Base-by-base conservation (phyloP, 345 rosid species). In the Dimocarpus longan region DNA sequence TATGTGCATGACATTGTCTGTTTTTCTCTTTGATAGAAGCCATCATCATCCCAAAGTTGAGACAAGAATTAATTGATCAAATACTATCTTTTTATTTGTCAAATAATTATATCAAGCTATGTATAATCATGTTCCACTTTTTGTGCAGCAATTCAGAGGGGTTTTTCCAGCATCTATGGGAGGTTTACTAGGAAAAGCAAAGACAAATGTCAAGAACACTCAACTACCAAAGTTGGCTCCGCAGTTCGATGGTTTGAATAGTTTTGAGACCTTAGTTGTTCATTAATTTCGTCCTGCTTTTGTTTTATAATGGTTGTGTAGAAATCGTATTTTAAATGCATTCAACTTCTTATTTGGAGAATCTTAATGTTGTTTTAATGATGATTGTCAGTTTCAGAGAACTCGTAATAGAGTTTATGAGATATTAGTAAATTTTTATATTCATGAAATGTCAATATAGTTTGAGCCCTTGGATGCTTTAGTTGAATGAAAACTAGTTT, bases 171-270 rank as follows among this genome's bases (percentile, higher is more conserved):
- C 54, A 26, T 65, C 68, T 13, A 19, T 42, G 0, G 66, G 18
- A 74, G 66, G 26, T 37, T 13, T 66, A 66, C 39, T 40, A 32
- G 48, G 21, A 16, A 78, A 75, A 68, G 77, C 66, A 12, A 67
- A 66, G 46, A 21, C 2, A 26, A 71, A 48, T 2, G 74, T 39
- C 40, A 44, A 70, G 16, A 18, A n/a, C 39, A 66, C 21, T 18
- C 65, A 21, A 22, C 66, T 39, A 50, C 85, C 83, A 5, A 74
- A 79, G 72, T 56, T 82, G 42, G 86, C 88, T 5, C 88, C 85
- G 16, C 83, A 85, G 56, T 74, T 85, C 21, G 83, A 82, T 32
- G 87, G 85, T 6, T 70, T 82, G 73, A 59, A 85, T 75, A 74
- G 69, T 66, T 82, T 80, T 11, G 87, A 82, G 71, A 85, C 85